Evolutionary conservation across 306 rosid species (phyloP).

Genomic region (Pueraria montana): DNA sequence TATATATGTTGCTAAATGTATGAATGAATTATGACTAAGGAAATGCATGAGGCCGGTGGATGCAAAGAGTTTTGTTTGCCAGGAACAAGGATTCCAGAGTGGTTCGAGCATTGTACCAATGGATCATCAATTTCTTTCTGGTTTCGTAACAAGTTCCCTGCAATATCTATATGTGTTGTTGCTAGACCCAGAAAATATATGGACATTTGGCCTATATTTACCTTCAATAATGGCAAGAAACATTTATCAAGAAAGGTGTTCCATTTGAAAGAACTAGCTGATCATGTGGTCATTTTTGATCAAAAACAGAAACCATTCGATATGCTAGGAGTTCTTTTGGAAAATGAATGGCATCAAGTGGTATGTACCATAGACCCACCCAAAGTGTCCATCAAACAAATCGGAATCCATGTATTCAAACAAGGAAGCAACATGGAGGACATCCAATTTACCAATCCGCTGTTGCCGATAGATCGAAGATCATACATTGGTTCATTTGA

Average conservation of each 20-base stretch:
- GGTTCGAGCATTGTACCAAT: not conserved
- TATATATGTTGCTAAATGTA: not conserved
- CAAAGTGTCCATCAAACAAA: too few relatives aligned
- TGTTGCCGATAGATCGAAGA: too few relatives aligned
- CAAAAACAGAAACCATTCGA: not conserved
- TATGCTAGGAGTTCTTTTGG: not conserved
- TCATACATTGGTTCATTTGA: too few relatives aligned
- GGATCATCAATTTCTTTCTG: not conserved
- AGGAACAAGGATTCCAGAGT: not conserved
- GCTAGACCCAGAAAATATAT: too few relatives aligned
- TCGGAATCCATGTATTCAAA: not conserved
- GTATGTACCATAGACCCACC: not conserved
- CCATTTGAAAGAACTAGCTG: not conserved
- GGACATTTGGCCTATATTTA: not conserved
- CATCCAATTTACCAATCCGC: not conserved
- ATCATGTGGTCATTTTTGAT: not conserved
- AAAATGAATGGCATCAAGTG: not conserved
- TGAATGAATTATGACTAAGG: not conserved
- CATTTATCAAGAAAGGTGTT: not conserved
- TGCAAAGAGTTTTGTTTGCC: not conserved
- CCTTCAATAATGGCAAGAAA: not conserved
- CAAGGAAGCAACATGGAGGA: not conserved
- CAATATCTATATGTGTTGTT: not conserved
- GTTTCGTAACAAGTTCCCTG: not conserved
- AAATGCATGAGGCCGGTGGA: not conserved